These are phyloP conservation scores for Laetiporus sulphureus DNA, from an alignment of 1,284 basidiomycete genomes.

Conservation along the genomic window DNA sequence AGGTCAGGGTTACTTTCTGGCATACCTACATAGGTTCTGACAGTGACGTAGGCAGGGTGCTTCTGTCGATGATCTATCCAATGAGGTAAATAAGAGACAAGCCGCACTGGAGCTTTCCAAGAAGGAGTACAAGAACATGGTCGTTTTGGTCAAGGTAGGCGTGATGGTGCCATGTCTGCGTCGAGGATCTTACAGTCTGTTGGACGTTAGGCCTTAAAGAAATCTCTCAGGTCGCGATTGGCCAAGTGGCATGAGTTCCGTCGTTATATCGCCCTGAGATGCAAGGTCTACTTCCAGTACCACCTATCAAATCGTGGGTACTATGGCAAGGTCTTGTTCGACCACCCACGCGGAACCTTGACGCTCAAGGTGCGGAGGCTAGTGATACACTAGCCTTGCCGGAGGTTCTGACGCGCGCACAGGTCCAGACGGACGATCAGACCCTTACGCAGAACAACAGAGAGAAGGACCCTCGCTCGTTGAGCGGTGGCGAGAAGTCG, in stretches of 20 bases:
- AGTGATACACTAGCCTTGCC: neutral
- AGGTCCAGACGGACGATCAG: constrained; percentile 80
- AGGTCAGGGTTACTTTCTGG: constrained; percentile 34
- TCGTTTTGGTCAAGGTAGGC: constrained; percentile 56
- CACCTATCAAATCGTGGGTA: constrained; percentile 85
- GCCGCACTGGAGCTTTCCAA: constrained; percentile 50
- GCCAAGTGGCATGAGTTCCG: constrained; percentile 85
- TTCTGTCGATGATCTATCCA: constrained; percentile 70
- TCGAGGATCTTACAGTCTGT: too few relatives aligned
- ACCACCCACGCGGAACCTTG: constrained; percentile 68
- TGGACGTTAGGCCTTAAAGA: constrained; percentile 33
- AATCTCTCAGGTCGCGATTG: constrained; percentile 61
- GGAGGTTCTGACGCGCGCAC: neutral
- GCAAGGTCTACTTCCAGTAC: constrained; percentile 77
- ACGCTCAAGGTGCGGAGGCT: constrained; percentile 49
- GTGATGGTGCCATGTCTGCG: too few relatives aligned
- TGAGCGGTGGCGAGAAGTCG: constrained; percentile 94
- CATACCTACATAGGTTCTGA: neutral
- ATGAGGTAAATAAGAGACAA: constrained; percentile 59
- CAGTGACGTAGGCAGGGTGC: constrained; percentile 56
- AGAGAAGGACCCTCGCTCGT: constrained; percentile 75
- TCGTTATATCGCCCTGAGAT: constrained; percentile 78
- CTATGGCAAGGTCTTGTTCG: constrained; percentile 79
- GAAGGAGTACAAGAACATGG: constrained; percentile 56
- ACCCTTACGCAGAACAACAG: constrained; percentile 47